These are phyloP conservation scores for Penicillium odoratum DNA, from an alignment of 495 filamentous ascomycete species.

Conservation along the genomic window DNA sequence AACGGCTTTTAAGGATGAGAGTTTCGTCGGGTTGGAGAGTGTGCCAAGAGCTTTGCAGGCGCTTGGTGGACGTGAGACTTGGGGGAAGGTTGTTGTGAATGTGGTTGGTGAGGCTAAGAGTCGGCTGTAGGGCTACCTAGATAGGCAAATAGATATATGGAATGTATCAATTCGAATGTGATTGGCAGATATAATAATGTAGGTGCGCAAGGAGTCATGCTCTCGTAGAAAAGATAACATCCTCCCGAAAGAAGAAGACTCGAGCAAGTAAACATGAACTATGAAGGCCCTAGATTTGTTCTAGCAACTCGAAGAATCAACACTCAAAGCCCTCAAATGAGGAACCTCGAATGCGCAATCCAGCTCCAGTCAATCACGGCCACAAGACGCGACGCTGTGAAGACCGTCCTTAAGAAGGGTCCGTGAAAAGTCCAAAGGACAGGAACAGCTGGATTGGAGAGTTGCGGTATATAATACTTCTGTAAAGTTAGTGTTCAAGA, in stretches of 20 bases:
- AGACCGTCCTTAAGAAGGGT: constrained; percentile 47
- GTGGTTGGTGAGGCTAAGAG: constrained; percentile 66
- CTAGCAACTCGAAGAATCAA: constrained; percentile 37
- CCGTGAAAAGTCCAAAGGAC: constrained; percentile 30
- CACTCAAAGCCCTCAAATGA: constrained; percentile 11
- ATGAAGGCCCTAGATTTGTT: constrained; percentile 51
- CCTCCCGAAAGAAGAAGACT: constrained; percentile 18
- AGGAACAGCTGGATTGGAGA: constrained; percentile 45
- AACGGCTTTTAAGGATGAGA: constrained; percentile 78
- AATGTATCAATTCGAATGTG: not conserved
- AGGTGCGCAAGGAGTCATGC: constrained; percentile 56
- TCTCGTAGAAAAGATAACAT: constrained; percentile 37
- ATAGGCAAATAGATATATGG: not conserved
- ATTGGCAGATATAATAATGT: constrained; percentile 24
- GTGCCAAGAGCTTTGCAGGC: constrained; percentile 75
- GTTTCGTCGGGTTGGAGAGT: constrained; percentile 78
- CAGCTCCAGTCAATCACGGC: constrained; percentile 50
- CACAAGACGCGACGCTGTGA: constrained; percentile 48
- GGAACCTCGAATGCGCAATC: constrained; percentile 29
- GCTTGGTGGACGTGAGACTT: constrained; percentile 78
- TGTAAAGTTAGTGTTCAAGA: not conserved
- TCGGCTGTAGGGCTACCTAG: constrained; percentile 20
- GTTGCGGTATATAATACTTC: constrained; percentile 25
- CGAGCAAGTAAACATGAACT: constrained; percentile 50
- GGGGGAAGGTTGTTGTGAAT: constrained; percentile 95